Conservation (phyloP, 1,284 basidiomycete genomes). For the Boletellus deceptivus region DNA sequence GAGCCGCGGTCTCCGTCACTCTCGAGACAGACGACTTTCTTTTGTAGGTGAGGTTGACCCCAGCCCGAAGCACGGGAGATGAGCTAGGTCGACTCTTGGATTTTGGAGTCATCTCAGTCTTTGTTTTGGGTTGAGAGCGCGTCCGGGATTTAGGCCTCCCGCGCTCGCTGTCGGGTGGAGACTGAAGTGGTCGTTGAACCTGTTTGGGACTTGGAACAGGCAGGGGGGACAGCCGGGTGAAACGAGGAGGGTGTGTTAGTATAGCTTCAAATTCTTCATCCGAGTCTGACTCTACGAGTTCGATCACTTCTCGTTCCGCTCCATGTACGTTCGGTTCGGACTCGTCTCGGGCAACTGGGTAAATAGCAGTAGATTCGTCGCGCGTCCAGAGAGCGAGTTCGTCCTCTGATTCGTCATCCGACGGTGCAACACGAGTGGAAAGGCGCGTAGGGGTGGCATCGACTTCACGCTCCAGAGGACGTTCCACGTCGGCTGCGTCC, state of each 20-base stretch:
- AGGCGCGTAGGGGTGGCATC: conserved; percentile 21
- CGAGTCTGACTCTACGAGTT: conserved; percentile 36
- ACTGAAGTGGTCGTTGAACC: conserved; percentile 13
- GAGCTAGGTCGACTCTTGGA: conserved; percentile 7
- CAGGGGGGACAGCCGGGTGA: conserved; percentile 9
- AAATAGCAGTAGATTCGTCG: conserved; percentile 38
- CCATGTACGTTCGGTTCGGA: conserved; percentile 14
- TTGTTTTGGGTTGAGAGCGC: conserved; percentile 3
- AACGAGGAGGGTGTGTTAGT: conserved; percentile 24
- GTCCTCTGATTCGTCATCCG: conserved; percentile 42
- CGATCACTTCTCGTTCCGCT: conserved; percentile 33
- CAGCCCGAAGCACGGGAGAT: conserved; percentile 2
- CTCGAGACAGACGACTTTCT: conserved; percentile 1
- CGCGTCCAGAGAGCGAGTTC: conserved; percentile 43
- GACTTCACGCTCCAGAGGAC: conserved; percentile 28
- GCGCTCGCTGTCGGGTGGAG: conserved; percentile 16
- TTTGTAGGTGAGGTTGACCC: conserved; percentile 6
- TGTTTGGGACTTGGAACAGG: conserved; percentile 1
- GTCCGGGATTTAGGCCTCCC: conserved; percentile 14
- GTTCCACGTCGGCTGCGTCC: conserved; percentile 13
- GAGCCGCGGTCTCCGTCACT: not conserved
- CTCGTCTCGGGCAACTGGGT: conserved; percentile 19
- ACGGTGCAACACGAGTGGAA: conserved; percentile 4
- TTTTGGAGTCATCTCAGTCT: not conserved
- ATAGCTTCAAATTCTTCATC: conserved; percentile 31